Base-by-base conservation (phyloP, 139 green algal genomes). In the Chlamydomonas sphaeroides region DNA sequence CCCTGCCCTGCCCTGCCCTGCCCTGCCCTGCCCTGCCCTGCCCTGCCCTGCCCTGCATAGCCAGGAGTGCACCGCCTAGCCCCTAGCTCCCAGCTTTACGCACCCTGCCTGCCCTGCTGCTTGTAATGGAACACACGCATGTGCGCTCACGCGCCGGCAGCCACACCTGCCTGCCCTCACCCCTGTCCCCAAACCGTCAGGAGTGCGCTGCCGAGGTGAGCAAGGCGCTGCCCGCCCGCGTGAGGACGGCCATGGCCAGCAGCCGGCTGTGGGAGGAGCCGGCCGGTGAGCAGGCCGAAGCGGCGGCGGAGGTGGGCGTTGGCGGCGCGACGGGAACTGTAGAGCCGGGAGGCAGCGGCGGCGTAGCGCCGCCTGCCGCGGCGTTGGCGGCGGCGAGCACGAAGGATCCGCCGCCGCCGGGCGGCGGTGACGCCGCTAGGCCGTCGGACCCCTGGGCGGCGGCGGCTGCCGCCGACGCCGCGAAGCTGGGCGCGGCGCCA, bases 151-250 rank as follows among this genome's bases (percentile, higher is more conserved):
- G n/a, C n/a, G n/a, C n/a, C n/a, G n/a, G n/a, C n/a, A n/a, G n/a
- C n/a, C n/a, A n/a, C n/a, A n/a, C n/a, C n/a, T n/a, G n/a, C n/a
- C 56, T 17, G 56, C 56, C 56, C 11, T 63, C 21, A 8, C 56
- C 25, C 25, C 56, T 63, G 5, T 30, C 56, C 21, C 5, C 21
- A 28, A n/a, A 32, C n/a, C n/a, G n/a, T 1, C 59, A 92, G 65
- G 86, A 92, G 11, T 92, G 85, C 39, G 85, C 89, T 26, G 86
- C 78, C 20, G 88, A 88, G 59, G 94, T 89, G 0, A 86, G 85
- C 1, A 68, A 81, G 18, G 79, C 92, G 57, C 89, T 96, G 35
- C 79, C 89, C 6, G 56, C 87, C 35, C 42, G 62, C 2, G 65
- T 87, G 36, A 41, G 84, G 36, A 23, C 83, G 21, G 83, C 65